Conservation (phyloP, 2,329 filamentous ascomycete genomes). For the Pseudocercospora macadamiae region DNA sequence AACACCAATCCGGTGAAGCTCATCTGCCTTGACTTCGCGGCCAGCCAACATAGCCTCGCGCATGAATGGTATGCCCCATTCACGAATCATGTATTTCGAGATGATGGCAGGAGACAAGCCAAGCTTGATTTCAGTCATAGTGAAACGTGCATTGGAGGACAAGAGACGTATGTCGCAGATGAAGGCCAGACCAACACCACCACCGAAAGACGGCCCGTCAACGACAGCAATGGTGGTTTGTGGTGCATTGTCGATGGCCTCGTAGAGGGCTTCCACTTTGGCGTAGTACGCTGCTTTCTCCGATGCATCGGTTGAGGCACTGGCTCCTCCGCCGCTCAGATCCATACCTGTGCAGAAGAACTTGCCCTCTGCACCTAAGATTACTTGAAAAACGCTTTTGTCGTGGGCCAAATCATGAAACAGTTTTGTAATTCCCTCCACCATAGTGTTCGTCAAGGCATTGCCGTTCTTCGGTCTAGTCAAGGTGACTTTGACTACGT, state of each 20-base stretch:
- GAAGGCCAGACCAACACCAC: constrained; percentile 27
- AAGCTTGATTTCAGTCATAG: constrained; percentile 26
- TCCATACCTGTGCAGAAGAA: constrained; percentile 33
- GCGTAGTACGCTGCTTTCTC: constrained; percentile 20
- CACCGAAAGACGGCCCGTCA: constrained; percentile 23
- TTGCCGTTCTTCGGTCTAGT: constrained; percentile 26
- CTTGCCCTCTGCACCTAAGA: constrained; percentile 24
- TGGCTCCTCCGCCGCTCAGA: constrained; percentile 16
- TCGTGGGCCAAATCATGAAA: constrained; percentile 21
- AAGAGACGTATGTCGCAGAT: constrained; percentile 26
- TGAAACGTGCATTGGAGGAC: constrained; percentile 20
- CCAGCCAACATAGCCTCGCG: constrained; percentile 26
- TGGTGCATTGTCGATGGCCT: constrained; percentile 24
- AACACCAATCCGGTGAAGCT: constrained; percentile 21
- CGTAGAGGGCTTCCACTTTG: constrained; percentile 22
- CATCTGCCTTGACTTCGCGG: constrained; percentile 18
- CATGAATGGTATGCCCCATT: constrained; percentile 24
- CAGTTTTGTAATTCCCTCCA: constrained; percentile 21
- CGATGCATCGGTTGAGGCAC: constrained; percentile 12
- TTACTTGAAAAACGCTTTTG: constrained; percentile 20
- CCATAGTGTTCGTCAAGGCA: constrained; percentile 24
- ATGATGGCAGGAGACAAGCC: constrained; percentile 28
- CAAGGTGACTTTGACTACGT: constrained; percentile 22
- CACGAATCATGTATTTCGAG: constrained; percentile 26
- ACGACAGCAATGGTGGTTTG: constrained; percentile 26